Evolutionary conservation across 768 basidiomycete species (phyloP), one percentile per base, ranked within the genome.

Genomic region (Termitomyces eurrhizus): DNA sequence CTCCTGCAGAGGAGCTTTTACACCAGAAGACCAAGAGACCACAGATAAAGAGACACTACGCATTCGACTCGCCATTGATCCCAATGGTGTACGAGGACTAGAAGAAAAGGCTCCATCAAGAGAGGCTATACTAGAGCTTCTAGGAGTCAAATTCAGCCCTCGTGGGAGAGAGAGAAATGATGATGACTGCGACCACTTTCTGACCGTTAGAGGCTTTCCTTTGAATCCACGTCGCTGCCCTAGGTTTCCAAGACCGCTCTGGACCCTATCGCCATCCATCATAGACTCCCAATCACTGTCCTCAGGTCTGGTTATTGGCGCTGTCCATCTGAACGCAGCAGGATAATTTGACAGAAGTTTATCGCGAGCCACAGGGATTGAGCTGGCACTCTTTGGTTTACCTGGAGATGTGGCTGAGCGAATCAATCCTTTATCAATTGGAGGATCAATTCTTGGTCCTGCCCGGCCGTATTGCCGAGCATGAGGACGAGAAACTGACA

Each of bases 201-300:
- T 45, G 46, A 61, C 58, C 32, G 53, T 57, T 18, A 72, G 68
- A 16, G 72, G 60, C 13, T 61, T 67, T 29, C 73, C 73, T 56
- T 70, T 73, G 62, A 74, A 72, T 14, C 73, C 73, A 50, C 73
- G 65, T 13, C 73, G 68, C 64, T 66, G 66, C 7, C 69, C 73
- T 12, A 74, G 69, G 26, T 65, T 66, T 5, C 67, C 70, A 12
- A 68, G 68, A 39, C 63, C 59, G 3, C 55, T 36, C 36, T 63
- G 39, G 29, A 57, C 54, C 35, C 45, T 42, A 18, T 32, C 60
- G 44, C 21, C 24, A 26, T 50, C 49, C 16, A 39, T n/a, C 18
- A 51, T 12, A 18, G 33, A 21, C 26, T 62, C 57, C 35, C 21
- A 32, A 16, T 46, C 13, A 33, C 46, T 51, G 39, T 41, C 32